Conservation (phyloP, 352 stramenopile species). For the Pythium apleroticum region DNA sequence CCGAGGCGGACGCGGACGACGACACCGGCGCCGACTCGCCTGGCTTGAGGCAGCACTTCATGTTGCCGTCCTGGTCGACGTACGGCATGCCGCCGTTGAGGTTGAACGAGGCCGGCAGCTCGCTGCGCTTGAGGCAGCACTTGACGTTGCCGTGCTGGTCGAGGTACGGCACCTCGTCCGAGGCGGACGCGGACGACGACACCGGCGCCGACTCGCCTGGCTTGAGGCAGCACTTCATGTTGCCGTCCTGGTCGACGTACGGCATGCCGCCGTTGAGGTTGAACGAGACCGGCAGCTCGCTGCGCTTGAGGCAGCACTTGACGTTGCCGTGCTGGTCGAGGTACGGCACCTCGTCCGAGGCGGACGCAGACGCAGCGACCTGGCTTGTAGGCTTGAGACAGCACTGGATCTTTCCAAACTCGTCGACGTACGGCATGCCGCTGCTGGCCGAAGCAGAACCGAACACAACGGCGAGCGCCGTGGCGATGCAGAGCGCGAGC, state of each 20-base stretch:
- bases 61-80: constrained; percentile 5
- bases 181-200: no score
- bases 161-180: background rate
- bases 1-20: no score
- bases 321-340: background rate
- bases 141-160: background rate
- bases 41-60: constrained; percentile 12
- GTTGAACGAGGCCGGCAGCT: background rate
- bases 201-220: background rate
- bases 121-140: background rate
- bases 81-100: background rate
- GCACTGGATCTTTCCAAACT: constrained; percentile 1
- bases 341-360: background rate
- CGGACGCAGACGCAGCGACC: background rate
- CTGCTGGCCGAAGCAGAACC: background rate
- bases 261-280: background rate
- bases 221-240: constrained; percentile 13
- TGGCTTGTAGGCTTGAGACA: background rate
- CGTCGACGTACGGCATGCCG: constrained; percentile 2
- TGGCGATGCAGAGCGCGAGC: constrained; percentile 9
- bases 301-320: background rate
- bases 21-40: background rate
- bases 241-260: constrained; percentile 7
- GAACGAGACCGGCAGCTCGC: background rate
- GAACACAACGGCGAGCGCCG: background rate